Evolutionary conservation across 1,284 basidiomycete species (phyloP).

Genomic region (Thelephora terrestris): DNA sequence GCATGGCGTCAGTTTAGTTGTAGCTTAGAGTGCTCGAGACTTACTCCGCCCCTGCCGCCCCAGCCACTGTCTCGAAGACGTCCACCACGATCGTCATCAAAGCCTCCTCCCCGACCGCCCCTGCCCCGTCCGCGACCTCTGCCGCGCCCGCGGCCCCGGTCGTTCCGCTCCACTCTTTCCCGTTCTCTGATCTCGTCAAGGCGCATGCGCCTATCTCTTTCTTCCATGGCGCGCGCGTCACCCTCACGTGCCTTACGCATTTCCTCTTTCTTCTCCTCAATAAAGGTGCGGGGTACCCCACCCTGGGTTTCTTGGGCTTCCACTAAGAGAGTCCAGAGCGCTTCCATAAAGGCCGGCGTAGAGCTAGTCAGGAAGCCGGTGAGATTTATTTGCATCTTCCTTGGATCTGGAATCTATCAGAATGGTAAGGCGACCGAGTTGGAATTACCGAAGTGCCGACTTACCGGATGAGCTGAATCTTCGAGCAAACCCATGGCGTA

Average conservation of each 20-base stretch:
- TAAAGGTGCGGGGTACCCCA: constrained; percentile 87
- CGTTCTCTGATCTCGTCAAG: constrained; percentile 58
- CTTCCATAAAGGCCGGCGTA: constrained; percentile 79
- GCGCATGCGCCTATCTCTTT: constrained; percentile 56
- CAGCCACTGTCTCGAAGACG: constrained; percentile 21
- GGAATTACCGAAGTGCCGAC: constrained; percentile 17
- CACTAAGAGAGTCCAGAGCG: constrained; percentile 83
- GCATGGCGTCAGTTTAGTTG: constrained; percentile 2
- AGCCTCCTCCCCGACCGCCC: constrained; percentile 18
- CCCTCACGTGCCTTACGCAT: constrained; percentile 69
- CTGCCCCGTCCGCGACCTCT: constrained; percentile 24
- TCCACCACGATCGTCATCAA: constrained; percentile 18
- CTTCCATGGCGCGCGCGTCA: constrained; percentile 59
- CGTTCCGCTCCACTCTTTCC: constrained; percentile 38
- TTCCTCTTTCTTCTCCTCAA: constrained; percentile 95
- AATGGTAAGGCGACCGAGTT: not conserved
- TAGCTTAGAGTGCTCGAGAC: constrained; percentile 16
- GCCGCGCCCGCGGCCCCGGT: constrained; percentile 33
- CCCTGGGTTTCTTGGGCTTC: constrained; percentile 85
- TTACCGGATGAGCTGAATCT: constrained; percentile 72
- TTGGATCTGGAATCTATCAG: constrained; percentile 78
- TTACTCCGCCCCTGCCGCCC: constrained; percentile 31
- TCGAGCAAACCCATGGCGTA: constrained; percentile 92
- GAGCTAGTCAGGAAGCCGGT: constrained; percentile 82
- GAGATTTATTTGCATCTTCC: constrained; percentile 91